Evolutionary conservation across 2,329 filamentous ascomycete genomes (phyloP), one percentile per base, ranked within the genome.

Genomic region (Dothiorella sarmentorum): DNA sequence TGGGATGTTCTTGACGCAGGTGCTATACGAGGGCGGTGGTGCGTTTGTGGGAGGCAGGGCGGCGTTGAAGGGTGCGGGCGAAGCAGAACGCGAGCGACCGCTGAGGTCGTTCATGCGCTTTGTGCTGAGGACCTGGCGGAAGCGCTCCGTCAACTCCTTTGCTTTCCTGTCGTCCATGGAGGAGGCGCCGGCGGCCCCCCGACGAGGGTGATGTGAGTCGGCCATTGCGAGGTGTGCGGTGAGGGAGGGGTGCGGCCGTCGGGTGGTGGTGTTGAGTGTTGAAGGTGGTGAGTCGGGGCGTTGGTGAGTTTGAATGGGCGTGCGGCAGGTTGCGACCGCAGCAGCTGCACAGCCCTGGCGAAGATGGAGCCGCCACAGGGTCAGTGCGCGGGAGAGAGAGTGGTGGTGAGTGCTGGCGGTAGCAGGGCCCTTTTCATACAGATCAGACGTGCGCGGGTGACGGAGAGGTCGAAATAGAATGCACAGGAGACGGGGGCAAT

Each of bases 111-210:
- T 92, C 80, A 96, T 85, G 73, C 91, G 85, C 78, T 90, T 92
- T 60, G 89, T 91, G 72, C 90, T 88, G 69, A 97, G 81, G 61
- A 96, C 79, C 63, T 91, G 88, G 71, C 96, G 90, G 73, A 97
- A 97, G 69, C 91, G 88, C 67, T 88, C 78, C 53, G 89, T 87
- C 67, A 97, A 78, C 61, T 91, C 89, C 67, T 85, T 82, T 24
- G 91, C 90, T 85, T 87, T 90, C 68, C 83, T 82, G 69, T 91
- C 88, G 35, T 66, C 63, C 33, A 73, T 60, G 33, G n/a, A n/a
- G n/a, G n/a, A n/a, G n/a, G n/a, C n/a, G n/a, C n/a, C n/a, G n/a
- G 53, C 24, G 72, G 65, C 60, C 63, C 33, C 53, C 37, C 53
- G 43, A 26, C 53, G 59, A 43, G 65, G 71, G 69, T 52, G 65